Percentiles rank a stretch among this genome's conserved stretches.
These are phyloP conservation scores for Fusarium sublunatum DNA, from an alignment of 2,329 filamentous ascomycete species.

Conservation along the genomic window DNA sequence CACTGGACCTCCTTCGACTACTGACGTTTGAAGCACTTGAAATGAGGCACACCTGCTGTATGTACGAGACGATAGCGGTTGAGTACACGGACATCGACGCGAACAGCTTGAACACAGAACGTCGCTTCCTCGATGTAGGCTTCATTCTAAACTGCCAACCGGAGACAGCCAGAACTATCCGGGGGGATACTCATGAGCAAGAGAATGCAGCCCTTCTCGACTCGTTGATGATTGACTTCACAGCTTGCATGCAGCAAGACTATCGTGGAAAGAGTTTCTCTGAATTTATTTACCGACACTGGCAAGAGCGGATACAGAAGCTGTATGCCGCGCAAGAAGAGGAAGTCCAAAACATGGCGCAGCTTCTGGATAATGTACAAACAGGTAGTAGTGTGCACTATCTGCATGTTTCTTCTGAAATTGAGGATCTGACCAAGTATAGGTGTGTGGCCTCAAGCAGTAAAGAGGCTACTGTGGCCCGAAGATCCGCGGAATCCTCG, in stretches of 20 bases:
- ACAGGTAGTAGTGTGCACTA: neutral
- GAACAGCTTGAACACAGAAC: too few relatives aligned
- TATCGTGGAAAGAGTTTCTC: neutral
- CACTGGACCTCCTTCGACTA: constrained; percentile 1
- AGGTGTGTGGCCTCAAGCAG: neutral
- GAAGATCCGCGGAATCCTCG: neutral
- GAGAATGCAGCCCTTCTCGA: neutral
- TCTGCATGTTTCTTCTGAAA: too few relatives aligned
- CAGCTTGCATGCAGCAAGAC: neutral
- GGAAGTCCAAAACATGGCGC: neutral
- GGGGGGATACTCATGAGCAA: neutral
- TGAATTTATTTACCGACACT: neutral
- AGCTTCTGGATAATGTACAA: neutral
- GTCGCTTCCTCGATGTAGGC: too few relatives aligned
- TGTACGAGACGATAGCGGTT: neutral
- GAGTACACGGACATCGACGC: neutral
- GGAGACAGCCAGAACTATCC: neutral
- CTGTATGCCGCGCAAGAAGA: neutral
- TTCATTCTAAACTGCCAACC: too few relatives aligned
- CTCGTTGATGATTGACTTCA: neutral
- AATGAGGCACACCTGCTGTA: constrained; percentile 1
- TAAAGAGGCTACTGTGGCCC: neutral
- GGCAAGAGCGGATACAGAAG: neutral
- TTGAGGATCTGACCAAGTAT: too few relatives aligned
- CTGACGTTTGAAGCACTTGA: constrained; percentile 5